phyloP scores from a whole-genome alignment of 2,329 filamentous ascomycete species.

The Stagonosporopsis vannaccii region DNA sequence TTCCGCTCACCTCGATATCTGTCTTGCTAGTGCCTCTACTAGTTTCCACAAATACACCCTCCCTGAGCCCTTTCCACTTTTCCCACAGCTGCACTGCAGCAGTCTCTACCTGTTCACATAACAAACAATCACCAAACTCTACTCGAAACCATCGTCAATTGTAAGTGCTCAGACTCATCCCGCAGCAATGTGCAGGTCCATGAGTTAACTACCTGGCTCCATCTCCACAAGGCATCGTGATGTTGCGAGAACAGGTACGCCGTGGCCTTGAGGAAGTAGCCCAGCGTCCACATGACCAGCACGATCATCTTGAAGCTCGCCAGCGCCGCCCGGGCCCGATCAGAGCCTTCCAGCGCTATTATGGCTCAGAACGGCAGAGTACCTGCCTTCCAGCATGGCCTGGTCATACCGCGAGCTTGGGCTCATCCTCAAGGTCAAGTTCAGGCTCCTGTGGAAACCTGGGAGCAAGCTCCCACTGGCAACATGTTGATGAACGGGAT shows the following conservation, averaged over 20 bases:
- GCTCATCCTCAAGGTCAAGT: neutral
- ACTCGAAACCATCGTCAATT: neutral
- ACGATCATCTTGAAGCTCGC: neutral
- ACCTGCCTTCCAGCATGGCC: neutral
- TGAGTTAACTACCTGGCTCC: too few species aligned
- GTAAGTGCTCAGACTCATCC: neutral
- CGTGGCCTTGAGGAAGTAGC: too few species aligned
- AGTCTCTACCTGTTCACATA: too few species aligned
- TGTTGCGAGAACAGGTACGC: too few species aligned
- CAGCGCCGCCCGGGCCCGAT: neutral
- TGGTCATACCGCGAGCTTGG: neutral
- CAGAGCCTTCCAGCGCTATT: neutral
- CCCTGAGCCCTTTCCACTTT: too few species aligned
- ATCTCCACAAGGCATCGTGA: too few species aligned
- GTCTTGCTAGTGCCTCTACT: neutral
- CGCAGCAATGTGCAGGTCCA: neutral
- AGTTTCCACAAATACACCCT: neutral
- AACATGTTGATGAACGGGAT: conserved; percentile 7
- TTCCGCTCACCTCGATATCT: neutral
- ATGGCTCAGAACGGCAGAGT: neutral
- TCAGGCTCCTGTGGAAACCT: neutral
- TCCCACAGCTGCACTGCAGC: neutral
- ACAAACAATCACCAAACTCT: neutral
- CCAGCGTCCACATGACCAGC: too few species aligned
- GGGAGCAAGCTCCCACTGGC: neutral